A percentile compares a stretch with the other conserved stretches of the same genome.
These are phyloP conservation scores for Tinospora cordifolia DNA, from an alignment of 164 flowering plant genomes.

Conservation along the genomic window DNA sequence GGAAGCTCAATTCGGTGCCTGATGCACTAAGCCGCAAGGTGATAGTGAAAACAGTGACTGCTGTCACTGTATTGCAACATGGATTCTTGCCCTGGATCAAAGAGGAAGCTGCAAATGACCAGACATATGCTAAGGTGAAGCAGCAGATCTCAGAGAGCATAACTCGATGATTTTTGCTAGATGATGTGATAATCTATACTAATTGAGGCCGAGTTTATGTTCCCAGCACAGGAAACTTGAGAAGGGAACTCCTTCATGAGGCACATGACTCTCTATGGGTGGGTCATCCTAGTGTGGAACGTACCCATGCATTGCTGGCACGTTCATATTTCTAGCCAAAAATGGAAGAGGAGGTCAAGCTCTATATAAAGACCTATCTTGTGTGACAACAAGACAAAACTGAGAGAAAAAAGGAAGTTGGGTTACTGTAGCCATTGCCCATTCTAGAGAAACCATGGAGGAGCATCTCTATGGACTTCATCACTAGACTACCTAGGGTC, in stretches of 20 bases:
- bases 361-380: neutral
- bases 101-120: neutral
- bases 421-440: constrained; percentile 6
- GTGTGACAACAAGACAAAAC: constrained; percentile 11
- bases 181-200: constrained; percentile 1
- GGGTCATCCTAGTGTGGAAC: constrained; percentile 15
- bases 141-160: neutral
- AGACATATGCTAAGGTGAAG: neutral
- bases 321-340: constrained; percentile 12
- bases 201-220: constrained; percentile 14
- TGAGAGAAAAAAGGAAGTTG: neutral
- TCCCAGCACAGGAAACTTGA: no score
- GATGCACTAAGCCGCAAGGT: constrained; percentile 17
- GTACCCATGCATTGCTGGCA: constrained; percentile 13
- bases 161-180: no score
- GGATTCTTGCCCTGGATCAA: no score
- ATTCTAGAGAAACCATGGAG: neutral
- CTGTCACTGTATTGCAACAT: no score
- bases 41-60: neutral
- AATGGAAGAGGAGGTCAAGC: constrained; percentile 5
- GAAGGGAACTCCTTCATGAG: no score
- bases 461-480: constrained; percentile 10
- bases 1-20: neutral
- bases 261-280: no score
- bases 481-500: neutral